Conservation (phyloP, 73 alveolate species). For the Tetrahymena elliotti region DNA sequence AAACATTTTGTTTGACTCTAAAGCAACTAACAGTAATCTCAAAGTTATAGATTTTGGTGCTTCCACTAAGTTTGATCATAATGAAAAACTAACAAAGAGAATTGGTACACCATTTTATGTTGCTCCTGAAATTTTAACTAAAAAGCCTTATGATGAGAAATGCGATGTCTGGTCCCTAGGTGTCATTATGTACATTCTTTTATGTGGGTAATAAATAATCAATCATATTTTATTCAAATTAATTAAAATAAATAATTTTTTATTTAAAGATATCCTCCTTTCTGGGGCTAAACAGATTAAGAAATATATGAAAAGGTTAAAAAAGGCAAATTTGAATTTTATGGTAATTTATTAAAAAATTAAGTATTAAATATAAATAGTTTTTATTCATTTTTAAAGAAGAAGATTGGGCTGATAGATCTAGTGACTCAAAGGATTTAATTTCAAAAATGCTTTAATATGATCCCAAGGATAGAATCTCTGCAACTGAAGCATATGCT, state of each 20-base stretch:
- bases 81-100: conserved; percentile 5
- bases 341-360: not conserved
- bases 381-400: not conserved
- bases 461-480: conserved; percentile 39
- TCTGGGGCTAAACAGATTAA: conserved; percentile 18
- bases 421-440: conserved; percentile 53
- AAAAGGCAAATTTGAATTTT: conserved; percentile 10
- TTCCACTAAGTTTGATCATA: conserved; percentile 15
- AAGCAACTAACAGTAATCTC: conserved; percentile 53
- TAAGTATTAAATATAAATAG: not conserved
- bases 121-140: conserved; percentile 25
- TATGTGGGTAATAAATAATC: conserved; percentile 5
- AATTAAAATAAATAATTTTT: not conserved
- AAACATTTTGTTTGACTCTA: conserved; percentile 45
- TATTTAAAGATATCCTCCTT: conserved; percentile 16
- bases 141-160: conserved; percentile 23
- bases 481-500: conserved; percentile 51
- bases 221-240: not conserved
- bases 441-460: conserved; percentile 48
- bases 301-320: conserved; percentile 28
- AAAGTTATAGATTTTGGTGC: conserved; percentile 82
- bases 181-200: conserved; percentile 21
- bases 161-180: conserved; percentile 42
- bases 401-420: conserved; percentile 41
- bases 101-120: conserved; percentile 43